phyloP scores from a whole-genome alignment of 2,329 filamentous ascomycete genomes.

The Biscogniauxia mediterranea region DNA sequence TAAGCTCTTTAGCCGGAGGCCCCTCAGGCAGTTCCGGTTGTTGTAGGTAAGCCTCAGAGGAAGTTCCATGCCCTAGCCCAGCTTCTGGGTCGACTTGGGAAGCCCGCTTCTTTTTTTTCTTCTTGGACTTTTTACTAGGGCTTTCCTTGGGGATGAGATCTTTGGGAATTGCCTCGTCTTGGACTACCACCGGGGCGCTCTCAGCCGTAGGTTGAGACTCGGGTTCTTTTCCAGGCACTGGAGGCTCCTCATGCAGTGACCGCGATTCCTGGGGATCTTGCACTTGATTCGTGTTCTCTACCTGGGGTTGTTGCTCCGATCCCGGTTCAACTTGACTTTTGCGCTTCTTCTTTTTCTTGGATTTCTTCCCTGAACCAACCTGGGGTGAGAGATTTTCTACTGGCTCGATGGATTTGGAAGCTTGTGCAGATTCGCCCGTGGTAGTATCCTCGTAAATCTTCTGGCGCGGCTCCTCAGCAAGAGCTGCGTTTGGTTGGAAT shows the following conservation, averaged over 20 bases:
- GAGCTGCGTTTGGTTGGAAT: neutral
- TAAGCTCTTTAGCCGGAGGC: slow-evolving; percentile 5
- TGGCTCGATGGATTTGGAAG: neutral
- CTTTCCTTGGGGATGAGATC: slow-evolving; percentile 18
- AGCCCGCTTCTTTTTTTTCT: slow-evolving; percentile 34
- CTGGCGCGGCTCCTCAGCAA: neutral
- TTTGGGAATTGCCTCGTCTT: slow-evolving; percentile 19
- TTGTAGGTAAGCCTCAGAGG: slow-evolving; percentile 11
- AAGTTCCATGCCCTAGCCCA: slow-evolving; percentile 8
- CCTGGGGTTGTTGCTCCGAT: slow-evolving; percentile 6
- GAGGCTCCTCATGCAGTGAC: neutral
- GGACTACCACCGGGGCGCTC: slow-evolving; percentile 20
- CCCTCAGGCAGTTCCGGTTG: slow-evolving; percentile 7
- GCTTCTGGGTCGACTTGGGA: slow-evolving; percentile 14
- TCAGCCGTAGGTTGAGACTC: slow-evolving; percentile 6
- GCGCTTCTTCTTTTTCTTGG: slow-evolving; percentile 17
- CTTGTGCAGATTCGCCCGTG: neutral
- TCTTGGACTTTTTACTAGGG: slow-evolving; percentile 30
- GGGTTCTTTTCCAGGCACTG: neutral
- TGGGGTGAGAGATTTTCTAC: neutral
- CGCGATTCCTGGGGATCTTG: neutral
- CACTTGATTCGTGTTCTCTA: slow-evolving; percentile 11
- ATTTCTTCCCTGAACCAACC: slow-evolving; percentile 18
- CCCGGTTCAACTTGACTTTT: slow-evolving; percentile 15
- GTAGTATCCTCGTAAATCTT: neutral